phyloP scores from a whole-genome alignment of 2,329 filamentous ascomycete species.

The Pezicula carpinea region DNA sequence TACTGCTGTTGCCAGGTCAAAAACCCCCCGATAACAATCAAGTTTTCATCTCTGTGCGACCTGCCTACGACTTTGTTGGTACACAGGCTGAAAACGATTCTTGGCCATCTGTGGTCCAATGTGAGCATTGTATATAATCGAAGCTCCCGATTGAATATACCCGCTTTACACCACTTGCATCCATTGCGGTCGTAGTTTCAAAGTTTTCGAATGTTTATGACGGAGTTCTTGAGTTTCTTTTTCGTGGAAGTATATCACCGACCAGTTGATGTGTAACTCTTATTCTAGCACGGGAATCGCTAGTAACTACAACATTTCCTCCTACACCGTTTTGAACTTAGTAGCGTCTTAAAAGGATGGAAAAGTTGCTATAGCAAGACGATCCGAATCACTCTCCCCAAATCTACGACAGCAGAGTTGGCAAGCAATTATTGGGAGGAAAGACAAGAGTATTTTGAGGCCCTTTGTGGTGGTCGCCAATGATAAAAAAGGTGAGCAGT shows the following conservation, averaged over 20 bases:
- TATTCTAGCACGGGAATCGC: constrained; percentile 45
- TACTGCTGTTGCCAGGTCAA: constrained; percentile 7
- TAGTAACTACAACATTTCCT: constrained; percentile 35
- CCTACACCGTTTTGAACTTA: no score
- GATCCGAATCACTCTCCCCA: no score
- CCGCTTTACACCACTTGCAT: constrained; percentile 6
- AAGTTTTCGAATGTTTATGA: no score
- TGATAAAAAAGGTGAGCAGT: no score
- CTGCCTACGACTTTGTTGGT: constrained; percentile 5
- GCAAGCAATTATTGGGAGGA: no score
- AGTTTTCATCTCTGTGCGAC: constrained; percentile 5
- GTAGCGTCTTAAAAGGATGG: no score
- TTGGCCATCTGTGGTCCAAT: constrained; percentile 1
- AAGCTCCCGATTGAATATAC: neutral
- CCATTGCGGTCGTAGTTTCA: constrained; percentile 29
- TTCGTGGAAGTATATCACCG: constrained; percentile 34
- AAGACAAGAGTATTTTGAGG: no score
- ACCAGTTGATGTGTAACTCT: constrained; percentile 47
- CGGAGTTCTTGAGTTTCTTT: no score
- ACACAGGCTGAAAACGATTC: constrained; percentile 7
- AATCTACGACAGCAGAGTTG: no score
- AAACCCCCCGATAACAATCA: constrained; percentile 28
- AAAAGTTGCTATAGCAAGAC: no score
- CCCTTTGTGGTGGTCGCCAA: no score
- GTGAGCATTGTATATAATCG: neutral